Evolutionary conservation across 441 rosid species (phyloP), one percentile per base, ranked within the genome.

Genomic region (Rhodomyrtus psidioides): DNA sequence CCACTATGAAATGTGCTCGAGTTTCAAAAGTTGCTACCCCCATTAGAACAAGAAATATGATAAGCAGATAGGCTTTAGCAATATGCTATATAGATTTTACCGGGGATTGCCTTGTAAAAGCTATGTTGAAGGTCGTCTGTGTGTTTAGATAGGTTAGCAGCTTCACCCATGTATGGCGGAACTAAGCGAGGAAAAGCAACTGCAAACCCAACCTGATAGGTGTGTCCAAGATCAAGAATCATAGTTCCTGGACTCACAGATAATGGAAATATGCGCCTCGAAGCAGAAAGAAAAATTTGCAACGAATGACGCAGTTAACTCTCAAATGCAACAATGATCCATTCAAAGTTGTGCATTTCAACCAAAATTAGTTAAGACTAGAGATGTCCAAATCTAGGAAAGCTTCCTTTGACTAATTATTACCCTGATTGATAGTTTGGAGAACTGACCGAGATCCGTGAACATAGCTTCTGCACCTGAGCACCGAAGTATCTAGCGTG

Each of bases 71-170:
- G 7, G 24, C 57, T 51, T 12, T 5, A 51, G 53, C 9, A 55
- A 55, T 51, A 51, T 12, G 53, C 53, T 49, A 12, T 12, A 19
- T 19, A 19, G 39, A 42, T 42, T 13, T 84, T 82, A 87, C 87
- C 85, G 16, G 85, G 89, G 55, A 85, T 87, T 46, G 89, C 82
- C 55, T 51, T 19, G 83, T 82, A 82, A 55, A 87, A 87, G 28
- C 85, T 79, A 51, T 81, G 57, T 4, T 24, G 82, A 85, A 70
- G 60, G 17, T 85, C 79, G 27, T 21, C 46, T 28, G 21, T 81
- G 86, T 88, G 44, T 86, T 88, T 54, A 28, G 86, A 76, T 27
- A 88, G 88, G 79, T 83, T 84, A 58, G 90, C 88, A 53, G 88
- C 86, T 81, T 88, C 84, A 7, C 88, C 90, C 85, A 82, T 79